These are phyloP conservation scores for Protomyces inouyei DNA, from an alignment of 1,139 yeast genomes.

Conservation along the genomic window DNA sequence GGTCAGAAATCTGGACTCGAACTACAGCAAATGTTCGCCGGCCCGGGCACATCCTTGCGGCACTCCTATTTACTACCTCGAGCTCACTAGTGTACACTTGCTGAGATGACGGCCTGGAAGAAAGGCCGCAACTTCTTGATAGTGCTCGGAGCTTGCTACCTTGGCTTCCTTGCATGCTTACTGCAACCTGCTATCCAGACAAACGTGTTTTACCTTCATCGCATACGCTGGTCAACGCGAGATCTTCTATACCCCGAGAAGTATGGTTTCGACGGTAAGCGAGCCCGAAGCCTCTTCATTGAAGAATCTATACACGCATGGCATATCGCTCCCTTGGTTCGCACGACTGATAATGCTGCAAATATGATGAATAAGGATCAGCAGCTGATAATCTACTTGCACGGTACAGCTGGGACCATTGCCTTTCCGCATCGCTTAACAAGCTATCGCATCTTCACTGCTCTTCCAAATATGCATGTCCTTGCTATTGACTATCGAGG, in stretches of 20 bases:
- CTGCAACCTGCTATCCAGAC: constrained; percentile 9
- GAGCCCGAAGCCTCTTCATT: constrained; percentile 15
- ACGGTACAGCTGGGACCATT: constrained; percentile 28
- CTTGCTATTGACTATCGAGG: constrained; percentile 29
- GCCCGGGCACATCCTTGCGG: too few relatives aligned
- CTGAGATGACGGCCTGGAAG: constrained; percentile 7
- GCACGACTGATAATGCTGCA: not conserved
- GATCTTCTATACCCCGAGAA: constrained; percentile 3
- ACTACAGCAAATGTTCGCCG: not conserved
- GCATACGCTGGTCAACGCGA: constrained; percentile 3
- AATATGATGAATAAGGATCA: not conserved
- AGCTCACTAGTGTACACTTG: too few relatives aligned
- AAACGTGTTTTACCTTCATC: constrained; percentile 13
- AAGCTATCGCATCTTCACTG: constrained; percentile 16
- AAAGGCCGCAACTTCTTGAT: constrained; percentile 16
- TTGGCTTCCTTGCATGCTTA: not conserved
- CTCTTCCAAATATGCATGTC: constrained; percentile 27
- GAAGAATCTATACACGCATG: constrained; percentile 13
- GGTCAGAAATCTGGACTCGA: not conserved
- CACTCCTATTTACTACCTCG: too few relatives aligned
- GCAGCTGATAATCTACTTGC: constrained; percentile 11
- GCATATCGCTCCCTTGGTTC: constrained; percentile 8
- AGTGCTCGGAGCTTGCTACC: constrained; percentile 1
- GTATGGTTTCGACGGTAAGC: constrained; percentile 5
- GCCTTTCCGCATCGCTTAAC: constrained; percentile 23